Evolutionary conservation across 176 grass and related monocot genomes (phyloP).

Genomic region (Zizania latifolia): DNA sequence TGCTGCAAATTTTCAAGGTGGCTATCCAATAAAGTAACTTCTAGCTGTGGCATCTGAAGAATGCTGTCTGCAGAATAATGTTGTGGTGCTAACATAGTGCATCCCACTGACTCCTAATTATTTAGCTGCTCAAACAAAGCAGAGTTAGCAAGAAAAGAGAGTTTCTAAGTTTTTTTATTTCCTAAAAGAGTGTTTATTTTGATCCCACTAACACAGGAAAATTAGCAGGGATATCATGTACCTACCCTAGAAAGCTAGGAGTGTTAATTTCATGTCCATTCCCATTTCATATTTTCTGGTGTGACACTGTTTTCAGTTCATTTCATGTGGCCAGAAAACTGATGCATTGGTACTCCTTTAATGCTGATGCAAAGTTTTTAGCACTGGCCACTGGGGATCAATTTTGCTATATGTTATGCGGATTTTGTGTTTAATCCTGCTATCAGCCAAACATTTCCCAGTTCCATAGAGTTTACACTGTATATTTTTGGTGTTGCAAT

Average conservation of each 20-base stretch:
- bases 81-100: not conserved
- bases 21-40: not conserved
- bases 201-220: not conserved
- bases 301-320: not conserved
- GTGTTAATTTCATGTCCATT: not conserved
- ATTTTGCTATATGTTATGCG: not conserved
- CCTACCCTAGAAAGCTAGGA: not conserved
- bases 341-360: not conserved
- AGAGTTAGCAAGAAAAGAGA: not conserved
- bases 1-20: not conserved
- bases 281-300: not conserved
- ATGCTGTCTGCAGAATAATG: not conserved
- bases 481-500: not conserved
- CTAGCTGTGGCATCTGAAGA: not conserved
- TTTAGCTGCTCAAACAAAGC: not conserved
- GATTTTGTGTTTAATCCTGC: not conserved
- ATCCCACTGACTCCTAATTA: not conserved
- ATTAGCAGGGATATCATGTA: not conserved
- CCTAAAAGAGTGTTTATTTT: not conserved
- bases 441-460: not conserved
- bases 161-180: not conserved
- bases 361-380: not conserved
- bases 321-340: not conserved
- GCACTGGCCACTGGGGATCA: not conserved
- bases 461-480: not conserved